Evolutionary conservation across 768 basidiomycete species (phyloP), one percentile per base, ranked within the genome.

Genomic region (Trametes cinnabarina): DNA sequence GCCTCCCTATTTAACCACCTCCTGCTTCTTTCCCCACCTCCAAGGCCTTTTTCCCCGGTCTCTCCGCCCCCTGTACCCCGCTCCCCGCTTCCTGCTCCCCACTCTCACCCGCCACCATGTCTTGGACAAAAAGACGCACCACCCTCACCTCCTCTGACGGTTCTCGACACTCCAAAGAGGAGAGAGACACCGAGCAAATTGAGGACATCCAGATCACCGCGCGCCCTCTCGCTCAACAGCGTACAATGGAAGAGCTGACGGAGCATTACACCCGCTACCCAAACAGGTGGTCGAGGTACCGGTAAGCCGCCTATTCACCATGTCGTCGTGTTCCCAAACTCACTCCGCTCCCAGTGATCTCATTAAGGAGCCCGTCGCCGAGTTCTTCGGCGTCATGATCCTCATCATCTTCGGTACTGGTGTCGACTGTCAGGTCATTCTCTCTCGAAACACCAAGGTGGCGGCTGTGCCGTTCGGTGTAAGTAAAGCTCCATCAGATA

Each of bases 301-400:
- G 84, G 85, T 85, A 65, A 40, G 74, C 44, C 44, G 3, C 25
- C 5, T 47, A 32, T 23, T 17, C 30, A 22, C 47, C 11, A 40
- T 12, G 8, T 39, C 41, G 22, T 3, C 25, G 22, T 19, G 15
- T 60, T 15, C 22, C 19, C 22, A 51, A 32, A 25, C 37, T 53
- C 30, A 3, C 9, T 25, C 34, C 41, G 25, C n/a, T 32, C 4
- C 43, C 35, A 51, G 48, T 30, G 55, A 39, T 39, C 12, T 43
- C 56, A 82, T 87, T 39, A 76, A 81, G 57, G 86, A 88, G 69
- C 79, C 84, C 15, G 78, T 77, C 26, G 87, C 84, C 15, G 86
- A 88, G 68, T 85, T 87, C 62, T 65, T 86, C 42, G 86, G 85
- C 19, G 76, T 79, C 8, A 79, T 79, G 65, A 72, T 87, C 28